Percentiles rank a stretch among this genome's conserved stretches.
These are phyloP conservation scores for Nicotiana sylvestris DNA, from an alignment of 257 asterid species.

Conservation along the genomic window DNA sequence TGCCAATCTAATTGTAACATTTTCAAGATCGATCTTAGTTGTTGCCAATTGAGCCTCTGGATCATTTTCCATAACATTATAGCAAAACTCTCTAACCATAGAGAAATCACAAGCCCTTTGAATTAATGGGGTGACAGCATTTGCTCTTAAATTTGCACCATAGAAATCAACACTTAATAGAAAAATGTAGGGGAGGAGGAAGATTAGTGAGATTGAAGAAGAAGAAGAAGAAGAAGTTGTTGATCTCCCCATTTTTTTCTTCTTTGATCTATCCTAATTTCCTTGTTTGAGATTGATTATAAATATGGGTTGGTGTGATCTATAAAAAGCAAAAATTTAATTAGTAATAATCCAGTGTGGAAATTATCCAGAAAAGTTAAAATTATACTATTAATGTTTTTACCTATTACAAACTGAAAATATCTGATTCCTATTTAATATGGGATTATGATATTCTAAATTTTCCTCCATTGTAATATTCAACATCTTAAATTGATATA, in stretches of 20 bases:
- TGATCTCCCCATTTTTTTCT: background rate
- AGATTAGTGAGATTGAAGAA: background rate
- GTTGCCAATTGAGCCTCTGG: background rate
- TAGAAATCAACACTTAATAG: background rate
- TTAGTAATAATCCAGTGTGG: too few species aligned
- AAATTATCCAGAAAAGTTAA: too few species aligned
- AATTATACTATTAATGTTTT: background rate
- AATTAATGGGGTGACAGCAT: background rate
- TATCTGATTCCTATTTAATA: background rate
- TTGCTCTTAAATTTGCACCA: background rate
- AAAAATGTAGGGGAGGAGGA: background rate
- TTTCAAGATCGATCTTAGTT: background rate
- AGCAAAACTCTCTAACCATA: background rate
- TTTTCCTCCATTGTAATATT: background rate
- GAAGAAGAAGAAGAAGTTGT: background rate
- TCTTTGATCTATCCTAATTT: background rate
- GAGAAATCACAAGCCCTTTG: background rate
- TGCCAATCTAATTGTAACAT: background rate
- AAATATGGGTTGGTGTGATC: background rate
- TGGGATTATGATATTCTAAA: background rate
- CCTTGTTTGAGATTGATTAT: too few species aligned
- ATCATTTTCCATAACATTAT: background rate
- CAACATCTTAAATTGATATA: background rate
- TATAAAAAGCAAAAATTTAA: too few species aligned
- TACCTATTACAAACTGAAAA: background rate